Conservation (phyloP, 2,329 filamentous ascomycete species). For the Arthrobotrys entomopaga region DNA sequence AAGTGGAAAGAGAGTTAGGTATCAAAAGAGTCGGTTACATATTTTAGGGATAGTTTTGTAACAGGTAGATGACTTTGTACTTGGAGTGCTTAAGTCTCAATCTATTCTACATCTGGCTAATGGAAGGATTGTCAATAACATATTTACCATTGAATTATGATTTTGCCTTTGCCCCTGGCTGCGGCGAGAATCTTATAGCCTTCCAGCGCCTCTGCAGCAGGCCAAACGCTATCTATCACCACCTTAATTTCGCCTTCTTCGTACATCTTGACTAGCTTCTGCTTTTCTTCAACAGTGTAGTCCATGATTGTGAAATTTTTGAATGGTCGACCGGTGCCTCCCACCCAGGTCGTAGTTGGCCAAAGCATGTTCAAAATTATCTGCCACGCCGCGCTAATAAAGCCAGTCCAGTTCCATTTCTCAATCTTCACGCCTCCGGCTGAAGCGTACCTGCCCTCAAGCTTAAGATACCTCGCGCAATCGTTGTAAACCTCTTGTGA, state of each 20-base stretch:
- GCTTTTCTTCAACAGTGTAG: slow-evolving; percentile 60
- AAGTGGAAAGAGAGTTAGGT: no score
- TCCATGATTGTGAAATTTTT: slow-evolving; percentile 61
- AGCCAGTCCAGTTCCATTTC: slow-evolving; percentile 59
- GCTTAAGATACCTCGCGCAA: slow-evolving; percentile 63
- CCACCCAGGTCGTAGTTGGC: slow-evolving; percentile 61
- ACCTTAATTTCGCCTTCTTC: slow-evolving; percentile 61
- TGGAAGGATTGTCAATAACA: neutral
- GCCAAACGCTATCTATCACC: slow-evolving; percentile 62
- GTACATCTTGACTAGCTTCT: slow-evolving; percentile 61
- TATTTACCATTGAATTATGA: slow-evolving; percentile 60
- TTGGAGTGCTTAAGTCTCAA: no score
- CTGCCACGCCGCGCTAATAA: slow-evolving; percentile 60
- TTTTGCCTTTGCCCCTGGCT: slow-evolving; percentile 62
- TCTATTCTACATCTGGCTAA: no score
- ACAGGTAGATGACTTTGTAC: no score
- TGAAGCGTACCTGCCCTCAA: slow-evolving; percentile 62
- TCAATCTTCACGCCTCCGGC: slow-evolving; percentile 63
- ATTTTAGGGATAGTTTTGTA: no score
- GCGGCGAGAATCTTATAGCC: slow-evolving; percentile 62
- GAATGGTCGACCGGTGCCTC: slow-evolving; percentile 62
- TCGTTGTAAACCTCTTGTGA: slow-evolving; percentile 65
- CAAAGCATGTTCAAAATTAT: slow-evolving; percentile 63
- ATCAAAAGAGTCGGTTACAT: no score
- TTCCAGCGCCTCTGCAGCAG: slow-evolving; percentile 61